These are phyloP conservation scores for Solanum chacoense DNA, from an alignment of 305 asterid genomes.

Conservation along the genomic window DNA sequence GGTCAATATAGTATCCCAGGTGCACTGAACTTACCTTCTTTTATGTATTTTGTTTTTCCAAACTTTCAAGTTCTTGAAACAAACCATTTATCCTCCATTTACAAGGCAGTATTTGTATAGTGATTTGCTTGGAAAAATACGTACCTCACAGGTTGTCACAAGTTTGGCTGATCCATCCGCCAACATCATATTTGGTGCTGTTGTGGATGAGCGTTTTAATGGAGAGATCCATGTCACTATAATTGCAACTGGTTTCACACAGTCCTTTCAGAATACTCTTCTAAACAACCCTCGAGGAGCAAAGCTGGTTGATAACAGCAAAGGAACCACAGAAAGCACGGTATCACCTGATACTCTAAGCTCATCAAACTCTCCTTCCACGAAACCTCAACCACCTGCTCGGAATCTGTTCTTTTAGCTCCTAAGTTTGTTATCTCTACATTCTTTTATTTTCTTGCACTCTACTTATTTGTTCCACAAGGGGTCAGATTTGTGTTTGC, in stretches of 20 bases:
- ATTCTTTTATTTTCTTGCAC: background rate
- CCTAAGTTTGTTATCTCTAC: background rate
- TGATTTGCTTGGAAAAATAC: background rate
- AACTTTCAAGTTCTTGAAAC: background rate
- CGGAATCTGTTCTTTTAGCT: constrained; percentile 57
- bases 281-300: constrained; percentile 65
- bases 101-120: background rate
- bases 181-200: background rate
- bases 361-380: constrained; percentile 29
- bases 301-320: constrained; percentile 21
- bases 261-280: constrained; percentile 66
- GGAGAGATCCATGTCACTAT: constrained; percentile 92
- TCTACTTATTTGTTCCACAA: background rate
- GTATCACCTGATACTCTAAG: constrained; percentile 33
- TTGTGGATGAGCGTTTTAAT: background rate
- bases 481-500: background rate
- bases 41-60: background rate
- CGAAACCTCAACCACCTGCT: constrained; percentile 21
- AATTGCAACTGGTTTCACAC: constrained; percentile 87
- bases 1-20: constrained; percentile 94
- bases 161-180: background rate
- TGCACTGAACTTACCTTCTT: constrained; percentile 1
- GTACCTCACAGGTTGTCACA: constrained; percentile 40
- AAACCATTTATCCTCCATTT: background rate
- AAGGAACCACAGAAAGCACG: constrained; percentile 21